Evolutionary conservation across 2,329 filamentous ascomycete genomes (phyloP).

Genomic region (Byssothecium circinans): DNA sequence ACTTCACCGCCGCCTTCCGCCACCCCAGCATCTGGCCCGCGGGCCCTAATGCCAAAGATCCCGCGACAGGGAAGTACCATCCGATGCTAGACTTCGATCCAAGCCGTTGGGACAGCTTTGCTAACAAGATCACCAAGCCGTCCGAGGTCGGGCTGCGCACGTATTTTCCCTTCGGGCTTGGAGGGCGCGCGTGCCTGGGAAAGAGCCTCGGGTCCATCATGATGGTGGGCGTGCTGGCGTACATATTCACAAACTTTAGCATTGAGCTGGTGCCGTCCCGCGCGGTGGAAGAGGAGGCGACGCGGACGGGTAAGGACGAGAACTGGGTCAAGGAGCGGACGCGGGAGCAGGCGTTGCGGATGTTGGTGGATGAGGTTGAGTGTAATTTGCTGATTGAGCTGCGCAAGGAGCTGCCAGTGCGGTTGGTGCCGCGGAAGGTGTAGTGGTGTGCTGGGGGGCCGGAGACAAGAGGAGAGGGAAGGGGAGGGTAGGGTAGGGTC

Average conservation of each 20-base stretch:
- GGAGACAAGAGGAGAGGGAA: too few relatives aligned
- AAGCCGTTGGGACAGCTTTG: constrained; percentile 1
- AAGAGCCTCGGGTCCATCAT: constrained; percentile 12
- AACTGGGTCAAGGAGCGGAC: constrained; percentile 6
- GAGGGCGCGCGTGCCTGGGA: constrained; percentile 11
- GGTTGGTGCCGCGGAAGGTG: not conserved
- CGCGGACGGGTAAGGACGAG: not conserved
- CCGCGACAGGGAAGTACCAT: too few relatives aligned
- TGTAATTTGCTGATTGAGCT: constrained; percentile 9
- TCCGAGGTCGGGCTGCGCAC: too few relatives aligned
- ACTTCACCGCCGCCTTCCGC: constrained; percentile 8
- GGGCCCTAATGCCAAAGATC: too few relatives aligned
- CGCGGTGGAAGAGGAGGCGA: constrained; percentile 1
- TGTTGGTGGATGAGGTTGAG: constrained; percentile 9
- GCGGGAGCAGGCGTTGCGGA: constrained; percentile 5
- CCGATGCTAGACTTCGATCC: constrained; percentile 10
- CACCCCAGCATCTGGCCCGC: constrained; percentile 7
- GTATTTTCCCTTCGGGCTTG: constrained; percentile 7
- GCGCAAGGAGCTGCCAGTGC: constrained; percentile 10
- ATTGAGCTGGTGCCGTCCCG: constrained; percentile 5
- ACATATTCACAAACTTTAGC: constrained; percentile 5
- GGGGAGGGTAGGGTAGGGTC: too few relatives aligned
- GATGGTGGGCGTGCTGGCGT: constrained; percentile 11
- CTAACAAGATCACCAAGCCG: too few relatives aligned
- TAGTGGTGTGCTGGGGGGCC: too few relatives aligned